Conservation (phyloP, 768 basidiomycete species). For the Kwoniella sp. region DNA sequence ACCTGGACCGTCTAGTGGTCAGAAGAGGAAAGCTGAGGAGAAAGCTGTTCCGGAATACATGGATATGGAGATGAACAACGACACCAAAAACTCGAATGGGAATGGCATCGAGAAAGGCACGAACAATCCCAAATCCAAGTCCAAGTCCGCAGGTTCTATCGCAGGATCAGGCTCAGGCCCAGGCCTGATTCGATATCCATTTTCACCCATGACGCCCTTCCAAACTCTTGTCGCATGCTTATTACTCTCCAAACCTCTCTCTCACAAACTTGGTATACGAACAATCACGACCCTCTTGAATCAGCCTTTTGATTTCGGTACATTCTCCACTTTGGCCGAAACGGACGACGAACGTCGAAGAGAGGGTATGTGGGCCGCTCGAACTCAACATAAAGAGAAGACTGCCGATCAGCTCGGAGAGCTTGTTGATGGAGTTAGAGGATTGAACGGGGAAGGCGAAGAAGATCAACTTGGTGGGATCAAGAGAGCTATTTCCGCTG, state of each 20-base stretch:
- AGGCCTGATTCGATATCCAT: constrained; percentile 36
- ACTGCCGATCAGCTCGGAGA: constrained; percentile 39
- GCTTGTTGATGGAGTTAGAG: constrained; percentile 32
- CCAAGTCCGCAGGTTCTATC: too few species aligned
- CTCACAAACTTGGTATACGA: constrained; percentile 40
- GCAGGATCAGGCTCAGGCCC: too few species aligned
- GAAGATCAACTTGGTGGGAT: constrained; percentile 31
- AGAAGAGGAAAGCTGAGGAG: constrained; percentile 2
- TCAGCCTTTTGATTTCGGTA: constrained; percentile 36
- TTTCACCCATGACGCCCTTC: constrained; percentile 43
- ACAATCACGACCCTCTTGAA: constrained; percentile 46
- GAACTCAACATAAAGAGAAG: constrained; percentile 49
- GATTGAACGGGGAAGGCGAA: constrained; percentile 32
- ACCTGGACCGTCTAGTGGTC: neutral
- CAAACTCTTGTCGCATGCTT: constrained; percentile 40
- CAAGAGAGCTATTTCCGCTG: constrained; percentile 15
- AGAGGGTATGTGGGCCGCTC: constrained; percentile 38
- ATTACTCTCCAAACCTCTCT: constrained; percentile 45
- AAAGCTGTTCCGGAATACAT: neutral
- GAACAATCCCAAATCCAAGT: neutral
- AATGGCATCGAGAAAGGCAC: neutral
- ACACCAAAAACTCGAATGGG: neutral
- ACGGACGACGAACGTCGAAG: constrained; percentile 33
- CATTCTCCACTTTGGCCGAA: constrained; percentile 25
- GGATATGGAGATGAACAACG: neutral